Percentiles rank a stretch among this genome's conserved stretches.
These are phyloP conservation scores for Naematelia encephala DNA, from an alignment of 768 basidiomycete species.

Conservation along the genomic window DNA sequence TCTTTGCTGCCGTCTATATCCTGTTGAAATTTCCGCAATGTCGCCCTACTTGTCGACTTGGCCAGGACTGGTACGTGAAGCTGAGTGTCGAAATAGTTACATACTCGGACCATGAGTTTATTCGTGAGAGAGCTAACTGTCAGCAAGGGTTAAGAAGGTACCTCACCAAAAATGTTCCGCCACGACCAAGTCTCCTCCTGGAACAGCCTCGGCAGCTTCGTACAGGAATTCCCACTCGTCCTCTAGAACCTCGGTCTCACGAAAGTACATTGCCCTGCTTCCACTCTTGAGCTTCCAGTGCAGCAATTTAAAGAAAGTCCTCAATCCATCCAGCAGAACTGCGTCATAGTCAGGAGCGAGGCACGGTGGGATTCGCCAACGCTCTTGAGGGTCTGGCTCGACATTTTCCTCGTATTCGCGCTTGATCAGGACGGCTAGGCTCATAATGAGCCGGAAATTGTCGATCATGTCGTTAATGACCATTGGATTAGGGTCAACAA, in stretches of 20 bases:
- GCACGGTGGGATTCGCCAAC: constrained; percentile 85
- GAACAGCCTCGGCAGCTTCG: constrained; percentile 80
- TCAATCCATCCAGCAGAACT: constrained; percentile 79
- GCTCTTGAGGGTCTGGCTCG: constrained; percentile 75
- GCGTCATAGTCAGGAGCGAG: constrained; percentile 85
- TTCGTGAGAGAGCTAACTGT: constrained; percentile 76
- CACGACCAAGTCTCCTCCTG: constrained; percentile 82
- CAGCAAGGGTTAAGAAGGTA: neutral
- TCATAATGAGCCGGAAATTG: constrained; percentile 84
- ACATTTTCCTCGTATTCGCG: constrained; percentile 90
- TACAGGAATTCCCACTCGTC: constrained; percentile 93
- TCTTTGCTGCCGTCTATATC: constrained; percentile 3
- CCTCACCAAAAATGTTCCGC: constrained; percentile 92
- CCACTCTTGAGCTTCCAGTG: constrained; percentile 95
- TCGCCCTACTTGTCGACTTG: constrained; percentile 1
- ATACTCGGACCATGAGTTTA: constrained; percentile 85
- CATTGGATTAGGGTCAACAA: constrained; percentile 80
- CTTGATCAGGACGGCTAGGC: constrained; percentile 90
- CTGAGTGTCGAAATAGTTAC: constrained; percentile 92
- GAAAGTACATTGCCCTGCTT: constrained; percentile 87
- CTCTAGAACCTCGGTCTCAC: constrained; percentile 97
- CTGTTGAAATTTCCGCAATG: neutral
- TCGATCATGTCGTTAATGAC: constrained; percentile 93
- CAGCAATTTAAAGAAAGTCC: constrained; percentile 86
- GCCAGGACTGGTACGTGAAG: constrained; percentile 57